phyloP scores from a whole-genome alignment of 768 basidiomycete genomes.

The Lactarius sp. region DNA sequence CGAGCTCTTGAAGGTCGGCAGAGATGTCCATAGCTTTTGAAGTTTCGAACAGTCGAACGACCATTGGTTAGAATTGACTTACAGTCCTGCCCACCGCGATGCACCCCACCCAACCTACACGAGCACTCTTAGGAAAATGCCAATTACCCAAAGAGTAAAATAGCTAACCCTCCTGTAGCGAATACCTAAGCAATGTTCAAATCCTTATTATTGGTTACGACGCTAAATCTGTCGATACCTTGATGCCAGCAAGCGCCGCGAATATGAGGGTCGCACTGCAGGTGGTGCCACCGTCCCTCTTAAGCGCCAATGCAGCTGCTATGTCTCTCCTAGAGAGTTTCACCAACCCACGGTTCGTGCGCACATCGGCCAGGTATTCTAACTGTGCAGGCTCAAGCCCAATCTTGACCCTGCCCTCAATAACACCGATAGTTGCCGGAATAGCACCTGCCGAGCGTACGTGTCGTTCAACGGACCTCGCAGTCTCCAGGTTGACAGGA shows the following conservation, averaged over 20 bases:
- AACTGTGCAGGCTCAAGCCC: conserved; percentile 67
- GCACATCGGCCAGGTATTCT: conserved; percentile 56
- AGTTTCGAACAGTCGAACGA: background rate
- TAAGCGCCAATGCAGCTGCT: conserved; percentile 62
- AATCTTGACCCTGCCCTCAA: conserved; percentile 81
- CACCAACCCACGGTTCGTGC: conserved; percentile 37
- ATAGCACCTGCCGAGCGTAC: conserved; percentile 71
- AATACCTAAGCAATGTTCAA: conserved; percentile 52
- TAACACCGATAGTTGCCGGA: conserved; percentile 87
- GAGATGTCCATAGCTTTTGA: conserved; percentile 86
- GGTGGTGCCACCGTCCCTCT: conserved; percentile 73
- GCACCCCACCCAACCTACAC: conserved; percentile 76
- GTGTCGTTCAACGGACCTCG: conserved; percentile 64
- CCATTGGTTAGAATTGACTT: conserved; percentile 21
- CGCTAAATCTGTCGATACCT: conserved; percentile 38
- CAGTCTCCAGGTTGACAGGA: conserved; percentile 69
- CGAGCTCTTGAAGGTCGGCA: conserved; percentile 86
- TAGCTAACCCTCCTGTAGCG: conserved; percentile 81
- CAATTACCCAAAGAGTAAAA: background rate
- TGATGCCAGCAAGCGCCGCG: conserved; percentile 80
- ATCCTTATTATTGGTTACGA: conserved; percentile 18
- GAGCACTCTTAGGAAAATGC: conserved; percentile 7
- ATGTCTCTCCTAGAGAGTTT: conserved; percentile 82
- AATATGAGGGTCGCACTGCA: conserved; percentile 72
- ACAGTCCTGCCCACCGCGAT: conserved; percentile 69